Evolutionary conservation across 768 basidiomycete species (phyloP).

Genomic region (Russula sp.): DNA sequence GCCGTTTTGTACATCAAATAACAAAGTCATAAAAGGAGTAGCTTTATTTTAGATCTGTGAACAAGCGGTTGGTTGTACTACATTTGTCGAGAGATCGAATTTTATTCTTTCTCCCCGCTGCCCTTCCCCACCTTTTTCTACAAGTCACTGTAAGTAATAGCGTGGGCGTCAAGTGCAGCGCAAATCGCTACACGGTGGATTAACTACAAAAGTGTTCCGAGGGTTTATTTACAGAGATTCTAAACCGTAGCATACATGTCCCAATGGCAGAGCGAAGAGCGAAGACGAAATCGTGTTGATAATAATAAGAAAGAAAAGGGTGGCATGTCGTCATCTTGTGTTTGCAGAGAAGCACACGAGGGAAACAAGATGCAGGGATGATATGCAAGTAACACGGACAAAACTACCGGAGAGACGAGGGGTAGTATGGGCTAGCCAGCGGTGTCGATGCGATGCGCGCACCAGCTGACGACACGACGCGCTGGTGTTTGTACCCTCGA

Average conservation of each 20-base stretch:
- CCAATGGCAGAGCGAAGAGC: background rate
- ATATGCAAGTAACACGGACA: background rate
- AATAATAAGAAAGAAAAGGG: background rate
- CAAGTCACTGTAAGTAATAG: background rate
- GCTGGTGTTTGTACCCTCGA: background rate
- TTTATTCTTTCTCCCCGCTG: background rate
- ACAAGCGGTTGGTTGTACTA: background rate
- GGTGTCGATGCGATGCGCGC: background rate
- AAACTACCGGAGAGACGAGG: background rate
- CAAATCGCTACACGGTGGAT: background rate
- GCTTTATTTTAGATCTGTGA: conserved; percentile 4
- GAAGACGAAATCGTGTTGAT: background rate
- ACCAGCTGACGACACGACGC: background rate
- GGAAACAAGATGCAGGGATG: background rate
- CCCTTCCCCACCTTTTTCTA: background rate
- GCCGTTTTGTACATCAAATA: conserved; percentile 12
- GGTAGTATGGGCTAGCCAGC: too few relatives aligned
- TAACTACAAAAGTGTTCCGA: background rate
- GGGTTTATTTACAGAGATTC: conserved; percentile 5
- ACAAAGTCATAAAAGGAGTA: background rate
- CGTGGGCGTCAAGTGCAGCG: too few relatives aligned
- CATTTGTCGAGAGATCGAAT: conserved; percentile 3
- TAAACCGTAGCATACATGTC: conserved; percentile 10
- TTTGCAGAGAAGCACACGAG: background rate
- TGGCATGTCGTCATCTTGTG: background rate